Conservation (phyloP, 306 rosid genomes). For the Medicago lupulina region DNA sequence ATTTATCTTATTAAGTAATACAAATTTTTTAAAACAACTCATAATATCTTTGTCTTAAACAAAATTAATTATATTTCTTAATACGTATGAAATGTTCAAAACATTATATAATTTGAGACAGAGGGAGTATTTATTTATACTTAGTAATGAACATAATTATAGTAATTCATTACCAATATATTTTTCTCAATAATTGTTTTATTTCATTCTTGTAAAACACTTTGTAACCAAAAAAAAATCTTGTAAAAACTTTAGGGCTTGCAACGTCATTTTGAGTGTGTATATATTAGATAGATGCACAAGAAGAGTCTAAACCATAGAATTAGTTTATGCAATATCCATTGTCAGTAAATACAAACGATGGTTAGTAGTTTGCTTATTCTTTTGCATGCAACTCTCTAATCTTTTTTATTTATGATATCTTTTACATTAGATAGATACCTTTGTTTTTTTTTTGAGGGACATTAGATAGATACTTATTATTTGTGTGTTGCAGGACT, state of each 20-base stretch:
- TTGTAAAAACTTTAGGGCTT: not conserved
- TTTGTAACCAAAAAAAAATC: too few species aligned
- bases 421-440: not conserved
- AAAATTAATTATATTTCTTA: too few species aligned
- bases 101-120: too few species aligned
- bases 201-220: not conserved
- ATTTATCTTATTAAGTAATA: too few species aligned
- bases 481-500: conserved; percentile 10
- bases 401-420: not conserved
- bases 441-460: too few species aligned
- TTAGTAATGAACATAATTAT: too few species aligned
- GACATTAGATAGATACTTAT: not conserved
- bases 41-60: too few species aligned
- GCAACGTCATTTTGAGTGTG: not conserved
- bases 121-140: too few species aligned
- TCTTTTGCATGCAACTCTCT: not conserved
- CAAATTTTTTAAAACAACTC: too few species aligned
- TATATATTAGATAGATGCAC: too few species aligned
- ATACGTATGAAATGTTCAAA: too few species aligned
- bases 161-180: not conserved
- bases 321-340: not conserved
- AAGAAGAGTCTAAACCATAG: not conserved
- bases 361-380: not conserved
- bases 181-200: too few species aligned
- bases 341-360: not conserved